Percentiles rank a stretch among this genome's conserved stretches.
These are phyloP conservation scores for Aureobasidium sp. DNA, from an alignment of 2,329 filamentous ascomycete species.

Conservation along the genomic window DNA sequence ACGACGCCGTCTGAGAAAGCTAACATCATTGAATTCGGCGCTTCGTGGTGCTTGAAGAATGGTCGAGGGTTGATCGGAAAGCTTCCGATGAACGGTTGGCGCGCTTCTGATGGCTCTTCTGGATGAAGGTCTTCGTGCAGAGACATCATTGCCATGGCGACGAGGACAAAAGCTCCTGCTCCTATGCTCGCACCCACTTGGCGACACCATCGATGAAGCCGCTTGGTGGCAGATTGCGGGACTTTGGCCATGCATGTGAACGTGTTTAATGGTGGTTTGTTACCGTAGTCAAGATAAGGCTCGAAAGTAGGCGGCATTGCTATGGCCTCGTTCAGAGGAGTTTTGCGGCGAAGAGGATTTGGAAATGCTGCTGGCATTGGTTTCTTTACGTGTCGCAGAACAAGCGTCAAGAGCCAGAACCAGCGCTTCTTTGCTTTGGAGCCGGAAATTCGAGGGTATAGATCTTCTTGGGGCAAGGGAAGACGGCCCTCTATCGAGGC, in stretches of 20 bases:
- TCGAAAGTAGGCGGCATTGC: slow-evolving; percentile 28
- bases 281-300: slow-evolving; percentile 34
- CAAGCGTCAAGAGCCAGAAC: slow-evolving; percentile 42
- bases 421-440: slow-evolving; percentile 36
- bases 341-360: slow-evolving; percentile 34
- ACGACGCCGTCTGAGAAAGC: slow-evolving; percentile 42
- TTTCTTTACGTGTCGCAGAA: slow-evolving; percentile 38
- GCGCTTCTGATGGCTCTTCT: slow-evolving; percentile 24
- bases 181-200: slow-evolving; percentile 35
- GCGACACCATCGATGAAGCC: slow-evolving; percentile 35
- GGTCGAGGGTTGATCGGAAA: slow-evolving; percentile 43
- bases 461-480: slow-evolving; percentile 41
- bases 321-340: slow-evolving; percentile 16
- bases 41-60: slow-evolving; percentile 34
- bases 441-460: slow-evolving; percentile 37
- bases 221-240: slow-evolving; percentile 28
- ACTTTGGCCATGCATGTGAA: slow-evolving; percentile 29
- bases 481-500: slow-evolving; percentile 27
- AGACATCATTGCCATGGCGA: slow-evolving; percentile 42
- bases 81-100: slow-evolving; percentile 37
- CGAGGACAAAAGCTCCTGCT: slow-evolving; percentile 41
- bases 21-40: slow-evolving; percentile 41
- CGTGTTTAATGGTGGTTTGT: slow-evolving; percentile 33
- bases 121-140: slow-evolving; percentile 33
- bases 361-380: slow-evolving; percentile 34